phyloP scores from a whole-genome alignment of 306 rosid species.

The Dalbergia cultrata region DNA sequence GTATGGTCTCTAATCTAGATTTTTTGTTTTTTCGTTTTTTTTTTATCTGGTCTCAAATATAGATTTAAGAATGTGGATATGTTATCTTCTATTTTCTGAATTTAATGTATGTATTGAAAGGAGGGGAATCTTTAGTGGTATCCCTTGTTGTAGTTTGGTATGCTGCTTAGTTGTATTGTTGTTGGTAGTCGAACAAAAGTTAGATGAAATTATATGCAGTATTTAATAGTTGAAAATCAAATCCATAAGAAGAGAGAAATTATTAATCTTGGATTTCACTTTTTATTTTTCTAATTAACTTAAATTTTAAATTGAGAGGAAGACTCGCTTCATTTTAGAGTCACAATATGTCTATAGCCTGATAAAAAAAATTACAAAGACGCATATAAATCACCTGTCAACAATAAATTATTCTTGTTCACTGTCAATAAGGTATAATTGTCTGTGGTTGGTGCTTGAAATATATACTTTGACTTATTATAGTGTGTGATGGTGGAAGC shows the following conservation, averaged over 20 bases:
- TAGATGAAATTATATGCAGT: neutral
- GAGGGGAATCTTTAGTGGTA: neutral
- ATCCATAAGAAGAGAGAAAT: neutral
- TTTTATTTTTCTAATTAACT: no score
- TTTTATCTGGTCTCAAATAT: neutral
- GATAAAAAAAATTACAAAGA: no score
- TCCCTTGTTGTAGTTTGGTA: neutral
- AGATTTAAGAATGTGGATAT: neutral
- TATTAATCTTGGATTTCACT: neutral
- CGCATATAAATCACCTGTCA: no score
- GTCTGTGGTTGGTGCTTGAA: no score
- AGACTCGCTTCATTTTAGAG: no score
- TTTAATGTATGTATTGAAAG: neutral
- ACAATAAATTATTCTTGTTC: no score
- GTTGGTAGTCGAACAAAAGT: slow-evolving; percentile 12
- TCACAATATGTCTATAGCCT: no score
- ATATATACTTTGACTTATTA: no score
- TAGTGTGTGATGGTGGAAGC: neutral
- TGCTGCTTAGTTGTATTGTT: slow-evolving; percentile 9
- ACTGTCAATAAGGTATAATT: no score
- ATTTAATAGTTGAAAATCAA: slow-evolving; percentile 2
- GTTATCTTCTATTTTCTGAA: neutral
- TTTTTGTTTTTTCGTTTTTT: no score
- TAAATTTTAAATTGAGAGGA: no score
- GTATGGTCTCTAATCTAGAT: neutral